Evolutionary conservation across 1,284 basidiomycete genomes (phyloP), one percentile per base, ranked within the genome.

Genomic region (Pyrrhoderma noxium): DNA sequence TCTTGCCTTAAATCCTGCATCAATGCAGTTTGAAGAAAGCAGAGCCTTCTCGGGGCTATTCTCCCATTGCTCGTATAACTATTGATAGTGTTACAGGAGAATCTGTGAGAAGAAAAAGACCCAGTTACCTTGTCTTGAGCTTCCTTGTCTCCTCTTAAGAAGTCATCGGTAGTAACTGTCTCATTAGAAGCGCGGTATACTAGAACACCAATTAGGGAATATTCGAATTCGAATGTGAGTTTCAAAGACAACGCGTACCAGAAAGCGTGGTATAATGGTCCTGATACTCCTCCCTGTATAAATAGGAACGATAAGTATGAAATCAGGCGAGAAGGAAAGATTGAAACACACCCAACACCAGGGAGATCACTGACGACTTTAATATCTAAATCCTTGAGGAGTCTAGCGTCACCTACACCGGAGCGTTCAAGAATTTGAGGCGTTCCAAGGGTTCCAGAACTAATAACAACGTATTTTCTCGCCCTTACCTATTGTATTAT

Each of bases 191-290:
- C 82, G 54, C 82, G 82, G 64, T 64, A 85, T 56, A 85, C 79
- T 81, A 53, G n/a, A n/a, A 22, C 16, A 31, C 27, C 19, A 39
- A 36, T 31, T n/a, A 40, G 31, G 27, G 13, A 38, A n/a, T 3
- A n/a, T n/a, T 11, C 9, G 16, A 2, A 42, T 3, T n/a, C 9
- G 27, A 4, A 14, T 16, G 34, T 8, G 4, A 25, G 8, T 19
- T 21, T 19, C n/a, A 23, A 3, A 19, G 27, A 5, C 11, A 31
- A 38, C 19, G 62, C 75, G 53, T 57, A 82, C 80, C 63, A 2
- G 79, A 76, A 22, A 85, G 68, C 1, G 80, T 84, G 3, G 83
- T 84, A 62, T 84, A 85, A 61, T 85, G 83, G 59, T 85, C 83
- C 62, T 85, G 80, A 63, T 85, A 85, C 64, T 84, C 68, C 64